phyloP scores from a whole-genome alignment of 2,329 filamentous ascomycete species.

The Ascochyta fabae region DNA sequence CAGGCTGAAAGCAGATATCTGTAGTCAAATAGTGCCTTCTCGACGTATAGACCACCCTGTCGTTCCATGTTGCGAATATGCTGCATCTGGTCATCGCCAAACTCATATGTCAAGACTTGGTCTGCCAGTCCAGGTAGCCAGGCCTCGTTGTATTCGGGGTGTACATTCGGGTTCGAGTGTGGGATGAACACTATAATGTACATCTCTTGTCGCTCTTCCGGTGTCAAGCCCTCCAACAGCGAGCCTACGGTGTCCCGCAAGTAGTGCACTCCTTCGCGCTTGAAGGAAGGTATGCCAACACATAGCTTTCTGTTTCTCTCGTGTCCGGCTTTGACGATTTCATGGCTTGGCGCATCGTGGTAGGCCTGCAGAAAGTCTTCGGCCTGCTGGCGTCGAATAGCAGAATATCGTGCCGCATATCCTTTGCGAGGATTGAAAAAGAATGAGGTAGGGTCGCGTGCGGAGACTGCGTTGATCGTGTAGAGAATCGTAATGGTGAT shows the following conservation, averaged over 20 bases:
- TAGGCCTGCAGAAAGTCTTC: constrained; percentile 33
- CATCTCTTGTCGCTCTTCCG: constrained; percentile 50
- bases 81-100: constrained; percentile 41
- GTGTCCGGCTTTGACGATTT: constrained; percentile 21
- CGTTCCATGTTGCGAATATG: constrained; percentile 45
- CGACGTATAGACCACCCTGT: constrained; percentile 37
- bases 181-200: constrained; percentile 55
- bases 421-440: constrained; percentile 45
- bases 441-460: constrained; percentile 45
- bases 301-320: constrained; percentile 46
- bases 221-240: constrained; percentile 52
- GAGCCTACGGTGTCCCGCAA: constrained; percentile 53
- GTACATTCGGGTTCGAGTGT: constrained; percentile 50
- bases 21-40: constrained; percentile 56
- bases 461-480: constrained; percentile 33
- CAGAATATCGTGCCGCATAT: constrained; percentile 43
- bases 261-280: constrained; percentile 50
- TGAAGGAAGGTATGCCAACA: constrained; percentile 54
- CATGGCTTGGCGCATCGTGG: constrained; percentile 21
- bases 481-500: constrained; percentile 29
- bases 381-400: constrained; percentile 39
- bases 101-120: constrained; percentile 51
- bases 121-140: constrained; percentile 53
- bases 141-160: constrained; percentile 51
- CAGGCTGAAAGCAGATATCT: constrained; percentile 52